Evolutionary conservation across 2,329 filamentous ascomycete genomes (phyloP).

Genomic region (Epichloe gansuensis): DNA sequence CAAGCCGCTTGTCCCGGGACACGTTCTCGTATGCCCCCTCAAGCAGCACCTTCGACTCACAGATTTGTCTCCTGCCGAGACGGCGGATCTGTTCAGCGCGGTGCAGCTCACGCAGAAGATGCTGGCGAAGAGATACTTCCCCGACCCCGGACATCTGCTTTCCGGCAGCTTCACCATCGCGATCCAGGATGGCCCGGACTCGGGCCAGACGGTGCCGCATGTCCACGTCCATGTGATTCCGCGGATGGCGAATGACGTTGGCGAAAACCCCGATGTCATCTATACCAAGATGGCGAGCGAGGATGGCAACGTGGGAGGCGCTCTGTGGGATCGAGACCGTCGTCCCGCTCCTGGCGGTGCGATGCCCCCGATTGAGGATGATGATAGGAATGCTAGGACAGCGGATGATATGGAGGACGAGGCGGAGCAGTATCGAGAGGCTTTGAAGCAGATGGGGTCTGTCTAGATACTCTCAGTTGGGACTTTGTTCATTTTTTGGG

Average conservation of each 20-base stretch:
- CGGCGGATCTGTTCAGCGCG: constrained; percentile 71
- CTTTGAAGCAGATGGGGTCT: constrained; percentile 27
- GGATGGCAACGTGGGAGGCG: constrained; percentile 68
- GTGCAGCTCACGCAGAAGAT: constrained; percentile 73
- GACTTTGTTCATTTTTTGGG: neutral
- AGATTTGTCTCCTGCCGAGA: constrained; percentile 59
- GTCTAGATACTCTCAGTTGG: constrained; percentile 12
- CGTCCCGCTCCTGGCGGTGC: constrained; percentile 36
- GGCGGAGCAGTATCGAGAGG: constrained; percentile 50
- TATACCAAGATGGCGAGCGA: constrained; percentile 76
- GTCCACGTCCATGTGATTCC: constrained; percentile 90
- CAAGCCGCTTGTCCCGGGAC: constrained; percentile 84
- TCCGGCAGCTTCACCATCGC: constrained; percentile 78
- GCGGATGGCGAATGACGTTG: constrained; percentile 41
- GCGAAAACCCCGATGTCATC: constrained; percentile 46
- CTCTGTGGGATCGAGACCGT: constrained; percentile 43
- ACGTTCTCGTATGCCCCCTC: constrained; percentile 78
- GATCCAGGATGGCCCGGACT: constrained; percentile 81
- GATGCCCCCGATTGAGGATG: constrained; percentile 62
- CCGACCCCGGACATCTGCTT: constrained; percentile 25
- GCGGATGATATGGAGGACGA: constrained; percentile 70
- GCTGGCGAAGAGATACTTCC: constrained; percentile 47
- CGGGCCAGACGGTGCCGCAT: constrained; percentile 88
- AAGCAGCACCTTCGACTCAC: constrained; percentile 57
- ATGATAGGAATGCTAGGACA: constrained; percentile 50